Evolutionary conservation across 2,329 filamentous ascomycete genomes (phyloP).

Genomic region (Mycosphaerella sp.): DNA sequence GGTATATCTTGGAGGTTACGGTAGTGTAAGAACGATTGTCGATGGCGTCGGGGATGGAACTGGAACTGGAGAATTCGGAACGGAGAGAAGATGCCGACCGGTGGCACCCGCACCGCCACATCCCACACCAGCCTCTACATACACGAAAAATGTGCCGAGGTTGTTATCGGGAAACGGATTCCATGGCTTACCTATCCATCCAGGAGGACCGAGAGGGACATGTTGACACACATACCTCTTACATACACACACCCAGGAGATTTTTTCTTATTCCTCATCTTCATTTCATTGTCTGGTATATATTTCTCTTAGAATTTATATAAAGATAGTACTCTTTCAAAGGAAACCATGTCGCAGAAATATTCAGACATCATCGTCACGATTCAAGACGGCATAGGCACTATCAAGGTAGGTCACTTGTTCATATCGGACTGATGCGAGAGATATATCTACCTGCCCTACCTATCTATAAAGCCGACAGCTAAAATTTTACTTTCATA

Average conservation of each 20-base stretch:
- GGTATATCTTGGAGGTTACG: too few species aligned
- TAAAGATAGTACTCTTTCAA: neutral
- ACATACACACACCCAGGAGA: too few species aligned
- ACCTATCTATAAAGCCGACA: too few species aligned
- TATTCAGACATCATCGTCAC: conserved; percentile 25
- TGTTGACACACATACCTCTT: neutral
- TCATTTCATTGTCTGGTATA: neutral
- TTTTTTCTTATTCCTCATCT: neutral
- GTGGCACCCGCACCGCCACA: neutral
- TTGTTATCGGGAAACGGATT: conserved; percentile 13
- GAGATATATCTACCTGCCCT: too few species aligned
- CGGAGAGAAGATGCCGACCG: too few species aligned
- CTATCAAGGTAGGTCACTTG: conserved; percentile 21
- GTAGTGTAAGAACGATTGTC: too few species aligned
- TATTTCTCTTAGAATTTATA: neutral
- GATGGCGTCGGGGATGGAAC: too few species aligned
- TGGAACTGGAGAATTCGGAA: too few species aligned
- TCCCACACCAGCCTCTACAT: neutral
- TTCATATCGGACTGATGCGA: neutral
- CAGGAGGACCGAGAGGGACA: neutral
- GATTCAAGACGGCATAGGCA: conserved; percentile 23
- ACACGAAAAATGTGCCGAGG: conserved; percentile 28
- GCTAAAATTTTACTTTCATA: too few species aligned
- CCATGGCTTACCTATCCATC: neutral
- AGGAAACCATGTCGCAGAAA: conserved; percentile 9